These are phyloP conservation scores for Phyllosticta citrichinensis DNA, from an alignment of 2,329 filamentous ascomycete species.

Conservation along the genomic window DNA sequence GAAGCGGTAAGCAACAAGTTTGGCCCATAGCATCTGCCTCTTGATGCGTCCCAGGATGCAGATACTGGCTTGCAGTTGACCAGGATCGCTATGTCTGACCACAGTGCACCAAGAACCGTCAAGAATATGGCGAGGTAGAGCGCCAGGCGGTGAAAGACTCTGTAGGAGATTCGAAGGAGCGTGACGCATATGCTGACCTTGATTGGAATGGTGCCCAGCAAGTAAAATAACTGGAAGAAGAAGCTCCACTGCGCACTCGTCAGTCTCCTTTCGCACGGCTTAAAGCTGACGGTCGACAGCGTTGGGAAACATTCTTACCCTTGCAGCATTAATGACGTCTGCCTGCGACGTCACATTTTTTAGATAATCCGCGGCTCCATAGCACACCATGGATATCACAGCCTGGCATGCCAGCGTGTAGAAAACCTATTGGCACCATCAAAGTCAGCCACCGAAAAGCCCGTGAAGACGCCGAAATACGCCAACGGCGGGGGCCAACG, in stretches of 20 bases:
- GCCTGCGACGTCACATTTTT: neutral
- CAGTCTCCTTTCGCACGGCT: neutral
- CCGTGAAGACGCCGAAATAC: neutral
- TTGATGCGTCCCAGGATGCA: conserved; percentile 10
- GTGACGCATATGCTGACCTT: conserved; percentile 4
- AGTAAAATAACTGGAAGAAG: conserved; percentile 2
- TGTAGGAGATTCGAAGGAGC: conserved; percentile 2
- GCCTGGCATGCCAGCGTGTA: conserved; percentile 1
- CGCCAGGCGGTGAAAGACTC: neutral
- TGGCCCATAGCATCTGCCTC: neutral
- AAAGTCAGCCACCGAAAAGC: neutral
- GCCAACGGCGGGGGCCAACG: neutral
- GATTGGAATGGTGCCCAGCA: neutral
- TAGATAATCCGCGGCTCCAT: neutral
- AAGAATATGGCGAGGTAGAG: neutral
- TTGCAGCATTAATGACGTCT: neutral
- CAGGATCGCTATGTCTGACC: conserved; percentile 4
- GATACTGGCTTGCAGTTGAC: conserved; percentile 10
- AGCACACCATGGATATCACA: neutral
- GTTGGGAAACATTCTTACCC: neutral
- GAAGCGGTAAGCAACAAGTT: conserved; percentile 20
- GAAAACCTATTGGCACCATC: neutral
- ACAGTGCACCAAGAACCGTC: neutral
- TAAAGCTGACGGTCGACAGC: neutral
- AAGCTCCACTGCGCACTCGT: neutral